phyloP scores from a whole-genome alignment of 192 early-diverging fungal species.

The Coemansia brasiliensis region DNA sequence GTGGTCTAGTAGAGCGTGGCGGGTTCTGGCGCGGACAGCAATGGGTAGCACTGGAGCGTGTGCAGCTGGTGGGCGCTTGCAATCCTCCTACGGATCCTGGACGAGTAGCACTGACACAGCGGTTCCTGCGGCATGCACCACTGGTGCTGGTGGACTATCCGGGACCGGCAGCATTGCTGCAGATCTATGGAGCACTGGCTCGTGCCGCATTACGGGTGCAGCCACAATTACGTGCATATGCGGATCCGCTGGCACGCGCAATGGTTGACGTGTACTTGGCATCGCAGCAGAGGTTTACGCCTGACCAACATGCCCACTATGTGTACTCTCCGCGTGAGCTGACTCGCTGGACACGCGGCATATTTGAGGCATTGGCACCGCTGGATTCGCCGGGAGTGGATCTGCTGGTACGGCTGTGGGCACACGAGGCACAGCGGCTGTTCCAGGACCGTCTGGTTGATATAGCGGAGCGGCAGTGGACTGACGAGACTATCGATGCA shows the following conservation, averaged over 20 bases:
- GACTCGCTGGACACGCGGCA: conserved; percentile 97
- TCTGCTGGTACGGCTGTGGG: conserved; percentile 93
- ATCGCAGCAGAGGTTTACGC: conserved; percentile 91
- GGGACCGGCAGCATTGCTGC: conserved; percentile 82
- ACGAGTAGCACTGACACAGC: conserved; percentile 89
- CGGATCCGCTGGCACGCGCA: conserved; percentile 86
- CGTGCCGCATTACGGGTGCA: conserved; percentile 93
- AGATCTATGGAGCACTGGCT: conserved; percentile 94
- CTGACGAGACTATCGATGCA: conserved; percentile 79
- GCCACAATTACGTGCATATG: conserved; percentile 85
- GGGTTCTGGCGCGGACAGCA: conserved; percentile 92
- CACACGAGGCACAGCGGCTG: conserved; percentile 94
- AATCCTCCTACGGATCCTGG: conserved; percentile 99
- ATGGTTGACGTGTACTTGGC: conserved; percentile 96
- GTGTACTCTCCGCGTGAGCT: conserved; percentile 99
- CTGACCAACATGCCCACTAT: conserved; percentile 98
- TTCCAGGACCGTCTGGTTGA: conserved; percentile 98
- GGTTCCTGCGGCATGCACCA: conserved; percentile 96
- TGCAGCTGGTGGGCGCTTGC: conserved; percentile 99
- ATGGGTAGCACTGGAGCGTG: conserved; percentile 94
- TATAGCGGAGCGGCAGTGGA: conserved; percentile 88
- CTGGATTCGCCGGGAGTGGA: conserved; percentile 78
- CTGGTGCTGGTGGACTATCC: conserved; percentile 99
- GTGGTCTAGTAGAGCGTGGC: conserved; percentile 91
- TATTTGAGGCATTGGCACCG: conserved; percentile 89